Evolutionary conservation across 345 rosid genomes (phyloP).

Genomic region (Corymbia maculata): DNA sequence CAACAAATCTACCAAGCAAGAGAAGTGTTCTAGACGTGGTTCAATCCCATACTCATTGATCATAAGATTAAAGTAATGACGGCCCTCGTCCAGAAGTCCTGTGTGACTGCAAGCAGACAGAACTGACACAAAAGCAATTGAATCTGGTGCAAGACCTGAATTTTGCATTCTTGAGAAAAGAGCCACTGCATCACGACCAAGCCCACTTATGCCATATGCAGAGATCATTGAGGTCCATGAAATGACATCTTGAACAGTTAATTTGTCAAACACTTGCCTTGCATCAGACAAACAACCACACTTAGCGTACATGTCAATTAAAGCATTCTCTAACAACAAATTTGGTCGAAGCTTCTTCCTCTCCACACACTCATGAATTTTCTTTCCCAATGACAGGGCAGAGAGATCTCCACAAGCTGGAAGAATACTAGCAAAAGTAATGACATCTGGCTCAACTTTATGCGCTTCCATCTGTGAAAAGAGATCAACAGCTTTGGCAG

Average conservation of each 20-base stretch:
- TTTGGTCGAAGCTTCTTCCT: slow-evolving; percentile 17
- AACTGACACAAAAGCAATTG: slow-evolving; percentile 39
- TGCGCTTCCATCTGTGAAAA: slow-evolving; percentile 3
- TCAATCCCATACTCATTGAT: slow-evolving; percentile 11
- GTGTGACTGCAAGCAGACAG: slow-evolving; percentile 62
- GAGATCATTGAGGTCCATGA: slow-evolving; percentile 55
- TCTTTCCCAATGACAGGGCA: slow-evolving; percentile 25
- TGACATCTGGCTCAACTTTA: background rate
- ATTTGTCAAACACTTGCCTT: slow-evolving; percentile 21
- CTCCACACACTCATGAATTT: slow-evolving; percentile 20
- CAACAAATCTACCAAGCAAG: slow-evolving; percentile 61
- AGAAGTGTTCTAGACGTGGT: slow-evolving; percentile 34
- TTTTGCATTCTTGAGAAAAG: slow-evolving; percentile 38
- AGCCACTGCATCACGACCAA: slow-evolving; percentile 24
- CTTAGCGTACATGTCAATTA: slow-evolving; percentile 51
- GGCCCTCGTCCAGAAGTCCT: slow-evolving; percentile 47
- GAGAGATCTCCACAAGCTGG: slow-evolving; percentile 45
- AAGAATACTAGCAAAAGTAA: slow-evolving; percentile 3
- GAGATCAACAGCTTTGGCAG: slow-evolving; percentile 5
- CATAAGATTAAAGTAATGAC: slow-evolving; percentile 36
- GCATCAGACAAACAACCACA: slow-evolving; percentile 47
- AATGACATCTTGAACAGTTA: slow-evolving; percentile 12
- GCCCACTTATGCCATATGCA: slow-evolving; percentile 44
- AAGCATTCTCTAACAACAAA: slow-evolving; percentile 25
- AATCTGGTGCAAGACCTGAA: slow-evolving; percentile 33